Percentiles rank a stretch among this genome's conserved stretches.
Evolutionary conservation across 1,284 basidiomycete genomes (phyloP).

Genomic region (Cronartium ribicola): DNA sequence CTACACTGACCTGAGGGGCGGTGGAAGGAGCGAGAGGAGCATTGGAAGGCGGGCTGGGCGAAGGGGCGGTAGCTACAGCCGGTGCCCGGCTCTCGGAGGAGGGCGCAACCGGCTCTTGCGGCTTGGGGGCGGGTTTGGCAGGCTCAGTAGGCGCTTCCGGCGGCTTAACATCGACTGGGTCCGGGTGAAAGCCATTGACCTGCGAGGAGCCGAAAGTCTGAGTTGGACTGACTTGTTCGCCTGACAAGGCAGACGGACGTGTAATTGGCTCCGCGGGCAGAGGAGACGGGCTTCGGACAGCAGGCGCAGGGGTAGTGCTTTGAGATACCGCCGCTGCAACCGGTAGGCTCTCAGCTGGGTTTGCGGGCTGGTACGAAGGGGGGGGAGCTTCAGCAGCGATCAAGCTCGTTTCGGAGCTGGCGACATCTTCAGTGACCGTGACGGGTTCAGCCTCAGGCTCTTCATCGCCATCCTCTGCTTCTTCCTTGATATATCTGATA

Average conservation of each 20-base stretch:
- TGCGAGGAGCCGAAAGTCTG: constrained; percentile 9
- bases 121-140: constrained; percentile 16
- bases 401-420: constrained; percentile 25
- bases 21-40: constrained; percentile 50
- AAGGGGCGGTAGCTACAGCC: constrained; percentile 52
- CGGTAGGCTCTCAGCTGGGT: neutral
- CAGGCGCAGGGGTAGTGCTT: constrained; percentile 8
- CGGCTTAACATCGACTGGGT: constrained; percentile 20
- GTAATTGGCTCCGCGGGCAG: neutral
- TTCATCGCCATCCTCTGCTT: constrained; percentile 36
- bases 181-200: constrained; percentile 36
- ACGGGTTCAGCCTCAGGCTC: constrained; percentile 51
- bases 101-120: constrained; percentile 1
- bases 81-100: constrained; percentile 50
- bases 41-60: constrained; percentile 44
- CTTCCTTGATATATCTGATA: constrained; percentile 38
- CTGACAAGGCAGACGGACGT: neutral
- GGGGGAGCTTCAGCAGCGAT: constrained; percentile 15
- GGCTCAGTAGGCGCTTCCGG: constrained; percentile 20
- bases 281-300: neutral
- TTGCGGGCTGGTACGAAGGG: constrained; percentile 1
- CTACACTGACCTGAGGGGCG: constrained; percentile 20
- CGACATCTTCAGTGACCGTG: constrained; percentile 47
- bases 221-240: neutral
- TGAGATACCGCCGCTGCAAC: neutral